These are phyloP conservation scores for Neonectria punicea DNA, from an alignment of 2,329 filamentous ascomycete species.

Conservation along the genomic window DNA sequence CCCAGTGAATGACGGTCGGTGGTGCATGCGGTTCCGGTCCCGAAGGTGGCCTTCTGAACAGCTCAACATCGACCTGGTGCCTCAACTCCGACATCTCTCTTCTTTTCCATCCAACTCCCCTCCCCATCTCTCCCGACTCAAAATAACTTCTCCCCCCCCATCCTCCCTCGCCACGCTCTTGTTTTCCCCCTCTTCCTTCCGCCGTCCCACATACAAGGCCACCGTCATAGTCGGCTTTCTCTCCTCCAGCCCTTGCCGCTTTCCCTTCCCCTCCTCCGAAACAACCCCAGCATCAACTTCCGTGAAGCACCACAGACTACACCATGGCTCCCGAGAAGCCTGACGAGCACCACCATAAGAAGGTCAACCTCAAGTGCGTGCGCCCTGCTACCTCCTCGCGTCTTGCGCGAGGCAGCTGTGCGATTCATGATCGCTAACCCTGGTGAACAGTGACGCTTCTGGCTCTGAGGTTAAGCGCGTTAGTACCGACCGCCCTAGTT, in stretches of 20 bases:
- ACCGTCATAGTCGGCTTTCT: constrained; percentile 35
- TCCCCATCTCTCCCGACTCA: constrained; percentile 17
- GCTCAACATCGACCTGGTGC: constrained; percentile 40
- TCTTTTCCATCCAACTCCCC: constrained; percentile 23
- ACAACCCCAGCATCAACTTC: constrained; percentile 41
- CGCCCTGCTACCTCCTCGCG: background rate
- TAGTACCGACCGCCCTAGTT: constrained; percentile 49
- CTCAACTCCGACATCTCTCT: constrained; percentile 28
- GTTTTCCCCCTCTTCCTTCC: constrained; percentile 20
- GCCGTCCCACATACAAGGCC: constrained; percentile 23
- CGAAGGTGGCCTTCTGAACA: constrained; percentile 44
- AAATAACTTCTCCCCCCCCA: constrained; percentile 22
- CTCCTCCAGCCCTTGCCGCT: constrained; percentile 26
- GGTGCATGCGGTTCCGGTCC: constrained; percentile 37
- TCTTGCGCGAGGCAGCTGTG: background rate
- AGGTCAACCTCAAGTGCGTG: constrained; percentile 83
- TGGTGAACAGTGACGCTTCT: constrained; percentile 77
- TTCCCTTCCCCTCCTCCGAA: constrained; percentile 37
- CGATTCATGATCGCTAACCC: constrained; percentile 50
- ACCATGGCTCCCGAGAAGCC: constrained; percentile 76
- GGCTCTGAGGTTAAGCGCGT: constrained; percentile 89
- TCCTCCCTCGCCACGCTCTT: constrained; percentile 8
- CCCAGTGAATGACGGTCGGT: constrained; percentile 43
- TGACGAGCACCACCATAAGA: constrained; percentile 71
- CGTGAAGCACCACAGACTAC: constrained; percentile 46